Base-by-base conservation (phyloP, 139 green algal genomes). In the Chlamydomonas sp. region DNA sequence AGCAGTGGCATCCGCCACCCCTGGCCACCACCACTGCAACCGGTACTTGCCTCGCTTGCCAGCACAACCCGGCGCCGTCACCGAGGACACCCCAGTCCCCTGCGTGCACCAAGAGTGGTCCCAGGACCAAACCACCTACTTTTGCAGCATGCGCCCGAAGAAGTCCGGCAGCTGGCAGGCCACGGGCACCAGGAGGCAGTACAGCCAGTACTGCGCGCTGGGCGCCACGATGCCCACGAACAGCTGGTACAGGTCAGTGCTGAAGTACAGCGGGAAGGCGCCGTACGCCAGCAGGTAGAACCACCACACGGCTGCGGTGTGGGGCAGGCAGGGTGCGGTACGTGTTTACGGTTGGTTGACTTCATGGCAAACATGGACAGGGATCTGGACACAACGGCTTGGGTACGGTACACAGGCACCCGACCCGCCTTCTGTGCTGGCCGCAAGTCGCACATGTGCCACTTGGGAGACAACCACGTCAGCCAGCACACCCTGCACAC, bases 251-350 rank as follows among this genome's bases (percentile, higher is more conserved):
- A 96, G 83, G 88, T 95, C 92, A 4, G 79, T 59, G 1, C 89
- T 91, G 57, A 91, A 88, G 12, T 63, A 58, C n/a, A 95, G 68
- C 0, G 93, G 94, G 31, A 97, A 91, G 9, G 66, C 85, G 58
- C 92, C 91, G 64, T 91, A 96, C 16, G 85, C 86, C 1, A 96
- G 58, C 68, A 96, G 89, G 88, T 95, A 97, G 49, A 96, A 16
- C 84, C 93, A 96, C 95, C 95, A 97, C 0, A 95, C 18, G 17
- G 86, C 90, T 96, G 92, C 88, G 83, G 4, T 15, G 49, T 49
- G 17, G 78, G 61, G 12, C 18, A 14, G 31, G 12, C 3, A 10
- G 59, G 59, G 10, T 80, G 12, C 15, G 68, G 10, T 73, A 4
- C 9, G 20, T 5, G 8, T 6, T 49, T 0, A 10, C 7, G 75